Evolutionary conservation across 371 early-diverging fungal genomes (phyloP).

Genomic region (Funneliformis caledonium): DNA sequence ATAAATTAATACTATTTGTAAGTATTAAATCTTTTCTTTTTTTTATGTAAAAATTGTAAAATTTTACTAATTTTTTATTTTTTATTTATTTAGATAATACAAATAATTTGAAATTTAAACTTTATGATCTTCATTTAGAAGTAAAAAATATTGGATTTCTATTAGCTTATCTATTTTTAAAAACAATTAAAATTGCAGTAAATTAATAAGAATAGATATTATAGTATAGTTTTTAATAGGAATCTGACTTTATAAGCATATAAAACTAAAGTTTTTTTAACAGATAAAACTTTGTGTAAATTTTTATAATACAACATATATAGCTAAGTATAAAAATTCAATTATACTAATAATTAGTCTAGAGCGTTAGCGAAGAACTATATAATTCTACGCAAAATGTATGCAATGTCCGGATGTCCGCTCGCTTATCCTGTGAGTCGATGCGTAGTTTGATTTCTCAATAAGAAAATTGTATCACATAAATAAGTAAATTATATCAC

Average conservation of each 20-base stretch:
- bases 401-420: too few relatives aligned
- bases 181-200: neutral
- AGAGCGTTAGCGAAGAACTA: too few relatives aligned
- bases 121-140: neutral
- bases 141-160: neutral
- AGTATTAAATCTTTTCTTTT: neutral
- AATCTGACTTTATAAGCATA: too few relatives aligned
- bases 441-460: too few relatives aligned
- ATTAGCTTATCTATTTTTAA: neutral
- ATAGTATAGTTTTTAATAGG: too few relatives aligned
- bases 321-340: conserved; percentile 7
- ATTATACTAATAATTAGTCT: neutral
- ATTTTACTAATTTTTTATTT: too few relatives aligned
- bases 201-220: neutral
- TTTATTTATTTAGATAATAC: neutral
- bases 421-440: too few relatives aligned
- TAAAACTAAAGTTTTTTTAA: conserved; percentile 8
- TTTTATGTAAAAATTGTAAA: too few relatives aligned
- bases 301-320: neutral
- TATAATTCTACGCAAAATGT: too few relatives aligned
- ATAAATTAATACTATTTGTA: too few relatives aligned
- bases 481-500: too few relatives aligned
- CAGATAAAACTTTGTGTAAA: conserved; percentile 4
- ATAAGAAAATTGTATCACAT: too few relatives aligned
- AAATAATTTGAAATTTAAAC: neutral